These are phyloP conservation scores for Amanita rubescens DNA, from an alignment of 768 basidiomycete species.

Conservation along the genomic window DNA sequence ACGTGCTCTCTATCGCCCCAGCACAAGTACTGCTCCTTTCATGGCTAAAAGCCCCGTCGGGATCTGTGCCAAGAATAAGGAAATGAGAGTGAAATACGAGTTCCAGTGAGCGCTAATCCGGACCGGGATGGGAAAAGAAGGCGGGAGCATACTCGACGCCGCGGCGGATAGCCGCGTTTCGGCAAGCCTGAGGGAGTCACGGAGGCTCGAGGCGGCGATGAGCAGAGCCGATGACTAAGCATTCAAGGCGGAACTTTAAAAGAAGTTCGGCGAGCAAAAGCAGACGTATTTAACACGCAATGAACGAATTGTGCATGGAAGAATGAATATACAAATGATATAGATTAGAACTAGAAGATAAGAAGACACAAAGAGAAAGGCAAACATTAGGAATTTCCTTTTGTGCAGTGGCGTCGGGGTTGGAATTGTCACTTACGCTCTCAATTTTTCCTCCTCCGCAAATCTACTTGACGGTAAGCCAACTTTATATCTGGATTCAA, in stretches of 20 bases:
- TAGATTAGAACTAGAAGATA: not conserved
- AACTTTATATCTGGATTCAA: slow-evolving; percentile 53
- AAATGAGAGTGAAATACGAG: too few species aligned
- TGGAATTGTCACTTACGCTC: slow-evolving; percentile 29
- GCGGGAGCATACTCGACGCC: too few species aligned
- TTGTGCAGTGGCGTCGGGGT: slow-evolving; percentile 26
- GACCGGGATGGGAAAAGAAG: not conserved
- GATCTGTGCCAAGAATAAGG: too few species aligned
- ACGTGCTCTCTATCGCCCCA: too few species aligned
- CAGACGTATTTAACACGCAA: not conserved
- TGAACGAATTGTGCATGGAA: not conserved
- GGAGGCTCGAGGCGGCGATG: not conserved
- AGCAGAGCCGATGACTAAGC: slow-evolving; percentile 5
- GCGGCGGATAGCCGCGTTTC: too few species aligned
- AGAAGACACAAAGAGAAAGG: slow-evolving; percentile 9
- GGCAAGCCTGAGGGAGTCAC: not conserved
- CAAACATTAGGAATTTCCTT: slow-evolving; percentile 24
- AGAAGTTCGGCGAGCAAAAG: not conserved
- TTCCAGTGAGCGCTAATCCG: not conserved
- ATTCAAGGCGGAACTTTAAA: slow-evolving; percentile 6
- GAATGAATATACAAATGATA: too few species aligned
- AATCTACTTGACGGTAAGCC: slow-evolving; percentile 61
- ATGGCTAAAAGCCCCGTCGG: not conserved
- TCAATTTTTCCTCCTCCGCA: slow-evolving; percentile 50
- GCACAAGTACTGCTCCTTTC: too few species aligned